Evolutionary conservation across 768 basidiomycete species (phyloP), one percentile per base, ranked within the genome.

Genomic region (Russula sp.): DNA sequence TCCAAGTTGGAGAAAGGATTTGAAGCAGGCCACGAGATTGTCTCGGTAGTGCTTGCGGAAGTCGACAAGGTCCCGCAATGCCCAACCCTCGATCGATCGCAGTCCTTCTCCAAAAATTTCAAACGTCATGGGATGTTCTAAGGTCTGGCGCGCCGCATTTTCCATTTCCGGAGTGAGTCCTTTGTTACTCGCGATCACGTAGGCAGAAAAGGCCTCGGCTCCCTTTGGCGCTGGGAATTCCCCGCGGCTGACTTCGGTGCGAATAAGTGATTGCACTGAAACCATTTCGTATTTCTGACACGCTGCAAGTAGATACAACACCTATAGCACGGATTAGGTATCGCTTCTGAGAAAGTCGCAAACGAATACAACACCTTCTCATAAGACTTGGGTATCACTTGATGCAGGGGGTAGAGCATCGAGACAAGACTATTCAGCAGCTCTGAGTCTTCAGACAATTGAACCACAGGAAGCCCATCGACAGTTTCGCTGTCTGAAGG

Each of bases 321-420:
- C 28, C 28, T 28, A 4, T 28, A 28, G 28, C 2, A 28, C n/a
- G n/a, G 28, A 4, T 28, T 28, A 28, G 28, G 2, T 28, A 28
- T 28, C 4, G 4, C 28, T 2, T 2, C 28, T 4, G 28, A 28
- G 2, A 2, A 28, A 28, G 2, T 28, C 28, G 61, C 63, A 8
- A 71, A 52, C 26, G 67, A 52, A 22, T 28, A 28, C 26, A 53
- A n/a, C 5, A 58, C 6, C 13, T 28, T 44, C 16, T 56, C 30
- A 30, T 30, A 30, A 30, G 30, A 30, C 3, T 6, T 30, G 3
- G 64, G 64, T 28, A 61, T 61, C n/a, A 36, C 10, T n/a, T 24
- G 6, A 28, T 53, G 54, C 36, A 32, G 11, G 30, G 44, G 61
- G 44, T 62, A 62, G 5, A 62, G 52, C 30, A 61, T 24, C 8